phyloP scores from a whole-genome alignment of 768 basidiomycete genomes.

The Suillus decipiens region DNA sequence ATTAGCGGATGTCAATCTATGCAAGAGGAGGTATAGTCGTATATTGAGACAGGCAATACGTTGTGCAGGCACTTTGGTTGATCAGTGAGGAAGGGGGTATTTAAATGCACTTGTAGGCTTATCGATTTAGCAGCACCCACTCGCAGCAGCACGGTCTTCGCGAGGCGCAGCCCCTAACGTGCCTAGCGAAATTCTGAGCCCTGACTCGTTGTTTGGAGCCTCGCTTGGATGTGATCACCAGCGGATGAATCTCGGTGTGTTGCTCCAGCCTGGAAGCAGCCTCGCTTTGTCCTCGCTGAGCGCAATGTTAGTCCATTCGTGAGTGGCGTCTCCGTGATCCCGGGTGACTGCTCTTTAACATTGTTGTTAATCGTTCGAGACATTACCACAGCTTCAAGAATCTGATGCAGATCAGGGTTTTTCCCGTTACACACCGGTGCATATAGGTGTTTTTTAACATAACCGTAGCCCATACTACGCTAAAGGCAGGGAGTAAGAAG shows the following conservation, averaged over 20 bases:
- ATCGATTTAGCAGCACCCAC: background rate
- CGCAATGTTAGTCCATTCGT: conserved; percentile 1
- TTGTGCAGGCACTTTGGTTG: background rate
- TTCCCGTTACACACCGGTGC: background rate
- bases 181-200: background rate
- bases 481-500: conserved; percentile 2
- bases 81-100: background rate
- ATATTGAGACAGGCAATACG: background rate
- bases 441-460: conserved; percentile 7
- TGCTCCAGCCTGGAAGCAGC: background rate
- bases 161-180: conserved; percentile 4
- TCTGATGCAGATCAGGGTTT: background rate
- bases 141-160: conserved; percentile 12
- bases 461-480: conserved; percentile 19
- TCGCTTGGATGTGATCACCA: background rate
- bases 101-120: conserved; percentile 10
- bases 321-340: background rate
- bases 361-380: background rate
- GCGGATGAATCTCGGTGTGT: background rate
- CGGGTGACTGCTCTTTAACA: background rate
- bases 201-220: conserved; percentile 2
- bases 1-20: background rate
- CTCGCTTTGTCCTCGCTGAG: conserved; percentile 5
- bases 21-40: background rate
- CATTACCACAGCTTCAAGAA: background rate